Evolutionary conservation across 2,329 filamentous ascomycete species (phyloP).

Genomic region (Lachnellula cervina): DNA sequence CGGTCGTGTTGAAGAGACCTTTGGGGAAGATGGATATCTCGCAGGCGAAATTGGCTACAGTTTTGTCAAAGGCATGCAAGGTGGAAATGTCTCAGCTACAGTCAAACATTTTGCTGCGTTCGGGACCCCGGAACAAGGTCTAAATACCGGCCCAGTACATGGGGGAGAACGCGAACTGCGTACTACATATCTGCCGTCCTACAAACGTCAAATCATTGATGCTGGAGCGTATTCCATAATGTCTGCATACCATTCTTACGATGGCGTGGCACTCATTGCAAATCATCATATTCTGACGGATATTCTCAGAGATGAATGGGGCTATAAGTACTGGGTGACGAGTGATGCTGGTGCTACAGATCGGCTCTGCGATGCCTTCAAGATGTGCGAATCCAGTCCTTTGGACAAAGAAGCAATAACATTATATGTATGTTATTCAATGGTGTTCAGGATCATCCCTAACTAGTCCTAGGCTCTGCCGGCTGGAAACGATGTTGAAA

Average conservation of each 20-base stretch:
- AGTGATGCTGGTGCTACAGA: conserved; percentile 68
- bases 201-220: conserved; percentile 68
- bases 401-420: conserved; percentile 64
- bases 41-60: conserved; percentile 63
- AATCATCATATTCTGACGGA: conserved; percentile 62
- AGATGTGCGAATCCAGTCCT: conserved; percentile 54
- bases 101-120: conserved; percentile 74
- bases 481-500: conserved; percentile 68
- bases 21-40: conserved; percentile 63
- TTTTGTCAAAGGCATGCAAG: conserved; percentile 58
- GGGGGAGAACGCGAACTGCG: conserved; percentile 50
- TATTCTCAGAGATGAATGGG: conserved; percentile 68
- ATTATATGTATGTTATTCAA: conserved; percentile 39
- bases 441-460: not conserved
- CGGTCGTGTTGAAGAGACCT: conserved; percentile 70
- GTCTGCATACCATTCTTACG: conserved; percentile 71
- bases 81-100: conserved; percentile 61
- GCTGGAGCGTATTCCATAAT: conserved; percentile 64
- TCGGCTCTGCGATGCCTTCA: conserved; percentile 59
- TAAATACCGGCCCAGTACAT: conserved; percentile 59
- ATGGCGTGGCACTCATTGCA: conserved; percentile 64
- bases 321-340: conserved; percentile 62
- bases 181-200: conserved; percentile 53
- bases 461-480: conserved; percentile 47
- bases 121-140: conserved; percentile 63